Conservation (phyloP, 176 grass and related monocot species). For the Avena sativa region DNA sequence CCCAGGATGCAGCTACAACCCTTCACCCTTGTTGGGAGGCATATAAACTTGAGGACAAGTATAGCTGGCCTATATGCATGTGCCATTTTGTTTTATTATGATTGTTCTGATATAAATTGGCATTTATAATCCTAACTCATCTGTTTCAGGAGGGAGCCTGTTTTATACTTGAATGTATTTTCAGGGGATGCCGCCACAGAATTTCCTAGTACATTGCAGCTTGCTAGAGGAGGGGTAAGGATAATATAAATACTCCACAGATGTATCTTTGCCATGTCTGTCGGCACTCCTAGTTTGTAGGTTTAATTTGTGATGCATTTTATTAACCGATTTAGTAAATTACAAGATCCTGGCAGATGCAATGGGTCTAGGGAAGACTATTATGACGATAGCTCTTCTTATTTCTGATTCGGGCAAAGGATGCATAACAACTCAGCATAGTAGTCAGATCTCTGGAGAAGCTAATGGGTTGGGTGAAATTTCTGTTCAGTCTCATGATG, state of each 20-base stretch:
- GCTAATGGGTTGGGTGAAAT: constrained; percentile 50
- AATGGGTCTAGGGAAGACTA: constrained; percentile 97
- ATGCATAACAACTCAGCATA: constrained; percentile 46
- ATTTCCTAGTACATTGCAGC: constrained; percentile 92
- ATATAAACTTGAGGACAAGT: constrained; percentile 82
- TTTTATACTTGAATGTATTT: constrained; percentile 92
- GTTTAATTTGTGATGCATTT: not conserved
- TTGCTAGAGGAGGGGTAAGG: constrained; percentile 92
- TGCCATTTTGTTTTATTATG: constrained; percentile 20
- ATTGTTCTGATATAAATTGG: constrained; percentile 15
- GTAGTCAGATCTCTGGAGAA: constrained; percentile 57
- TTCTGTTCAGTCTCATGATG: constrained; percentile 47
- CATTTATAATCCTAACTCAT: constrained; percentile 28
- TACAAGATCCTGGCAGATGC: constrained; percentile 97
- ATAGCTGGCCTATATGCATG: constrained; percentile 42
- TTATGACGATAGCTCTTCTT: constrained; percentile 97
- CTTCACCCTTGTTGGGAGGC: constrained; percentile 98
- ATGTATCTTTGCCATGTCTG: constrained; percentile 28
- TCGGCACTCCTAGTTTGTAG: constrained; percentile 22
- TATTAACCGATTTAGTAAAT: constrained; percentile 47
- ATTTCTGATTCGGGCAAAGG: constrained; percentile 82
- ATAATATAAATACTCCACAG: constrained; percentile 39
- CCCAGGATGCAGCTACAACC: constrained; percentile 71
- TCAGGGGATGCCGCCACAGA: constrained; percentile 78
- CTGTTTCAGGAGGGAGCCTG: constrained; percentile 73